Evolutionary conservation across 352 stramenopile genomes (phyloP), one percentile per base, ranked within the genome.

Genomic region (Thalassiosira exigua): DNA sequence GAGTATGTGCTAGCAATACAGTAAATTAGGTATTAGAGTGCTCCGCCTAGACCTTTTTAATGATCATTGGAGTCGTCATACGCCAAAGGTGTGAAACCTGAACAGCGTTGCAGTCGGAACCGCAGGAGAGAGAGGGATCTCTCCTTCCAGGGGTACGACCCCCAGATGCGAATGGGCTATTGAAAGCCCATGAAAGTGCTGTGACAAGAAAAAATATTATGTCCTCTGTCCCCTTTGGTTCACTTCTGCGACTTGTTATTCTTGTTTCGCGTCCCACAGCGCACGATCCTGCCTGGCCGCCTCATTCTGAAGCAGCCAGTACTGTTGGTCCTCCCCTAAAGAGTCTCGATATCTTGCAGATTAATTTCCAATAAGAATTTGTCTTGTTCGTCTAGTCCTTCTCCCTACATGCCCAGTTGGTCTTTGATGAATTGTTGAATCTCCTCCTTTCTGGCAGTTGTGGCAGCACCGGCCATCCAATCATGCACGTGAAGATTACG

Each of bases 341-440:
- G 32, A 41, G 42, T 58, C 32, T 57, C 44, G 0, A 68, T 17
- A 21, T 76, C 67, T 27, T 65, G 41, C 36, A 69, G 21, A 9
- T 76, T 76, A 3, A 76, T 22, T 21, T 76, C 54, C 29, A 76
- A 48, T 26, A 75, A 36, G 41, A 51, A 75, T 24, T 30, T 22
- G 21, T 75, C 67, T 9, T 68, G 27, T 27, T 42, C 26, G 0
- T 46, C 3, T n/a, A 76, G 24, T 12, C 46, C 48, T 41, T 70
- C 46, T 19, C 9, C n/a, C 4, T 58, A 46, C 22, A 70, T 7
- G 30, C 70, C 42, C 24, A 30, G 27, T 51, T 78, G 57, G n/a
- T 56, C 21, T n/a, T 78, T 59, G 29, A 78, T 65, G 12, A 57
- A 48, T 78, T 78, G n/a, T n/a, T n/a, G n/a, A n/a, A n/a, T n/a